Evolutionary conservation across 805 yeast genomes (phyloP).

Genomic region (Babjeviella inositovora): DNA sequence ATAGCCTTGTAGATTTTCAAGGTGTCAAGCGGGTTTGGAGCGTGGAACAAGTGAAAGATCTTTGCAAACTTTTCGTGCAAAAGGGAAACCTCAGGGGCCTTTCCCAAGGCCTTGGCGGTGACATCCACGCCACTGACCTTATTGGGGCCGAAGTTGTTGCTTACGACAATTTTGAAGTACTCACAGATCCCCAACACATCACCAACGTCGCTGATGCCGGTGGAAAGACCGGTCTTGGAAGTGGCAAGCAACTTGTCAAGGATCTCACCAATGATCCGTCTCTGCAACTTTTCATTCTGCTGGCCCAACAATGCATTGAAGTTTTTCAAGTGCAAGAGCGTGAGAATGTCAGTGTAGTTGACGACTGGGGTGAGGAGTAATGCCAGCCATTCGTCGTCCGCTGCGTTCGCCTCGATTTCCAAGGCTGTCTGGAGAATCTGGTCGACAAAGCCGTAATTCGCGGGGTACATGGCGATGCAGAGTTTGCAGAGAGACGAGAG

Average conservation of each 20-base stretch:
- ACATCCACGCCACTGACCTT: slow-evolving; percentile 6
- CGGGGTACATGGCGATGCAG: slow-evolving; percentile 51
- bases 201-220: slow-evolving; percentile 19
- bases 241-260: slow-evolving; percentile 34
- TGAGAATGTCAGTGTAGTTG: slow-evolving; percentile 19
- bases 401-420: slow-evolving; percentile 9
- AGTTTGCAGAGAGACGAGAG: slow-evolving; percentile 51
- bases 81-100: slow-evolving; percentile 17
- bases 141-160: slow-evolving; percentile 6
- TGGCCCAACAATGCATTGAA: slow-evolving; percentile 38
- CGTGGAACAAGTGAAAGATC: slow-evolving; percentile 45
- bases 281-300: slow-evolving; percentile 35
- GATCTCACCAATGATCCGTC: slow-evolving; percentile 41
- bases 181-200: slow-evolving; percentile 47
- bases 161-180: slow-evolving; percentile 40
- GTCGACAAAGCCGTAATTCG: slow-evolving; percentile 43
- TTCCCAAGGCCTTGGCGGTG: slow-evolving; percentile 21
- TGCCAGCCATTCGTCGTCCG: slow-evolving; percentile 22
- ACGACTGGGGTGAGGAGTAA: slow-evolving; percentile 32
- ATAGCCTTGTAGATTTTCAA: too few species aligned
- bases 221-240: slow-evolving; percentile 6
- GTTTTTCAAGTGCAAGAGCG: slow-evolving; percentile 25
- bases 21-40: slow-evolving; percentile 26
- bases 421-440: slow-evolving; percentile 39
- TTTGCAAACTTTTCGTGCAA: slow-evolving; percentile 55